Evolutionary conservation across 352 stramenopile genomes (phyloP).

Genomic region (Phytopythium boreale): DNA sequence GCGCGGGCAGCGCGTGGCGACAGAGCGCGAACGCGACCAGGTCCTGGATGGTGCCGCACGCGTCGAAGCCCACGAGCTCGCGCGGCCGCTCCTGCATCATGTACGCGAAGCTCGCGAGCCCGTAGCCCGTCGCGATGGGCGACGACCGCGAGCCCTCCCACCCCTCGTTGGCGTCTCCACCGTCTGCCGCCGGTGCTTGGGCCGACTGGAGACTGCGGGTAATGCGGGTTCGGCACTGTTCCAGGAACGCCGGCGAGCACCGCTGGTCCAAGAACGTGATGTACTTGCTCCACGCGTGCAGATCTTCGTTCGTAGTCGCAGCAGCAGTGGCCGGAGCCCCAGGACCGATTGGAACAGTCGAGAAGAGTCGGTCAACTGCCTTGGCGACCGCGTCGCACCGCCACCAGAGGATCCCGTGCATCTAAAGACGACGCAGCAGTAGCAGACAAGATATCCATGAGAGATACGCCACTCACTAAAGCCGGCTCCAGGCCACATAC

Average conservation of each 20-base stretch:
- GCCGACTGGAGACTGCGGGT: neutral
- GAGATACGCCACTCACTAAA: neutral
- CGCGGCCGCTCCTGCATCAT: slow-evolving; percentile 24
- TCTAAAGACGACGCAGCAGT: slow-evolving; percentile 23
- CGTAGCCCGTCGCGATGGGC: slow-evolving; percentile 53
- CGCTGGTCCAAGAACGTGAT: slow-evolving; percentile 72
- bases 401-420: slow-evolving; percentile 85
- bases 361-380: slow-evolving; percentile 16
- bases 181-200: neutral
- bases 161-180: slow-evolving; percentile 2
- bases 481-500: slow-evolving; percentile 13
- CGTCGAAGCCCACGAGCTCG: slow-evolving; percentile 35
- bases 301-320: neutral
- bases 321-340: neutral
- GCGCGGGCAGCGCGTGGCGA: slow-evolving; percentile 19
- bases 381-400: slow-evolving; percentile 26
- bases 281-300: slow-evolving; percentile 46
- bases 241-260: slow-evolving; percentile 42
- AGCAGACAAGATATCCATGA: neutral
- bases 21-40: slow-evolving; percentile 60
- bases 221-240: slow-evolving; percentile 22
- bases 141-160: slow-evolving; percentile 17
- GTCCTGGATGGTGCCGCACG: slow-evolving; percentile 73
- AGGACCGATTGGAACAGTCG: neutral
- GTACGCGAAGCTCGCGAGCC: slow-evolving; percentile 58